These are phyloP conservation scores for Cladorrhinum samala DNA, from an alignment of 495 filamentous ascomycete species.

Conservation along the genomic window DNA sequence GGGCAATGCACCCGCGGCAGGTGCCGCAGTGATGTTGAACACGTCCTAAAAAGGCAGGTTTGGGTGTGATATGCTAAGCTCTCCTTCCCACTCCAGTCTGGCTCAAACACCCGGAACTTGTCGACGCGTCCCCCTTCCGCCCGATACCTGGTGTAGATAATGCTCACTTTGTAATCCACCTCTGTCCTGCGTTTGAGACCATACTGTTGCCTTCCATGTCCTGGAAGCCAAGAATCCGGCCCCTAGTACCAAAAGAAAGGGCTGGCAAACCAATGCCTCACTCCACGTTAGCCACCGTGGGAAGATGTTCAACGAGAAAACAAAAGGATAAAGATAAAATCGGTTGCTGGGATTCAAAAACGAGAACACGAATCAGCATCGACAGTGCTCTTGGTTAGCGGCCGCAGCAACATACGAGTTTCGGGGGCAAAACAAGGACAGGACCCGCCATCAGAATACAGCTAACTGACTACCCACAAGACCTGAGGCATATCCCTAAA, in stretches of 20 bases:
- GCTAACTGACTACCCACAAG: background rate
- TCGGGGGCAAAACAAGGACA: background rate
- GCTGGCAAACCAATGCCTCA: constrained; percentile 21
- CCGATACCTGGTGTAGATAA: constrained; percentile 4
- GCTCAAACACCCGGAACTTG: constrained; percentile 15
- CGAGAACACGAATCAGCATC: constrained; percentile 15
- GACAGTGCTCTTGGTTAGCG: background rate
- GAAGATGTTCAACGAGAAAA: background rate
- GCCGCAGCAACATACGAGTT: background rate
- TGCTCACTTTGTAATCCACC: no score
- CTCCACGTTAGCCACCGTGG: constrained; percentile 15
- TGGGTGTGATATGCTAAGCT: background rate
- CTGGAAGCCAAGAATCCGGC: background rate
- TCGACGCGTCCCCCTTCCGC: constrained; percentile 6
- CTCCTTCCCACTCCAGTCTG: constrained; percentile 3
- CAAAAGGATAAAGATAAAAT: no score
- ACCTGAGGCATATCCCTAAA: no score
- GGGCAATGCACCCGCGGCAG: no score
- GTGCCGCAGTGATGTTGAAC: background rate
- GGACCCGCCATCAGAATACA: background rate
- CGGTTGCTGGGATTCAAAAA: no score
- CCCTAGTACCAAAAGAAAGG: constrained; percentile 18
- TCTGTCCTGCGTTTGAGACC: constrained; percentile 22
- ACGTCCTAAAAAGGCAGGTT: constrained; percentile 7
- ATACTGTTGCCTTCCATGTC: constrained; percentile 14